These are phyloP conservation scores for Neurospora cerealis DNA, from an alignment of 495 filamentous ascomycete species.

Conservation along the genomic window DNA sequence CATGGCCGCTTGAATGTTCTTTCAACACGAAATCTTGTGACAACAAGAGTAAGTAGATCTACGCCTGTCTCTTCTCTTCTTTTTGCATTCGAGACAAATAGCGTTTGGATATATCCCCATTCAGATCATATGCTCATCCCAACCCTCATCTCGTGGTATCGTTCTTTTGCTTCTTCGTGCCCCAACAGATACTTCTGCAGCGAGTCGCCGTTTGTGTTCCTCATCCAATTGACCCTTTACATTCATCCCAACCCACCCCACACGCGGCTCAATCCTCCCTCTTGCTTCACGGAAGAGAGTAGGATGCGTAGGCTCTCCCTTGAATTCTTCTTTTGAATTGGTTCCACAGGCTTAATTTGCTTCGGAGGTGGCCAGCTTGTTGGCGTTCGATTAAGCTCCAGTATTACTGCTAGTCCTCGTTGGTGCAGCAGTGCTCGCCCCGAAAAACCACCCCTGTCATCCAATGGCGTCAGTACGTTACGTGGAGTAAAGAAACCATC, in stretches of 20 bases:
- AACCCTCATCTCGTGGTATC: neutral
- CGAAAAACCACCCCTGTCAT: neutral
- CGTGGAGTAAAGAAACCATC: neutral
- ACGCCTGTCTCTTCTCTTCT: neutral
- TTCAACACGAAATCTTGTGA: neutral
- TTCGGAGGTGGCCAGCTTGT: neutral
- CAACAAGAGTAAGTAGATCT: neutral
- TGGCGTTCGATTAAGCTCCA: neutral
- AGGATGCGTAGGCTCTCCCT: neutral
- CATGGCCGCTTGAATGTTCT: neutral
- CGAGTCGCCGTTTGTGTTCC: neutral
- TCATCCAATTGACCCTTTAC: neutral
- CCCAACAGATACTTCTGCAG: neutral
- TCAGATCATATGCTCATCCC: neutral
- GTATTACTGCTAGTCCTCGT: neutral
- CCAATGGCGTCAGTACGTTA: neutral
- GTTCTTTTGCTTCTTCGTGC: neutral
- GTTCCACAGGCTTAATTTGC: neutral
- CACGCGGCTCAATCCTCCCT: neutral
- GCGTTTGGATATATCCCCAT: neutral
- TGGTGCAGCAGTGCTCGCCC: neutral
- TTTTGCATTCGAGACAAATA: neutral
- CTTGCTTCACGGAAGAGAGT: neutral
- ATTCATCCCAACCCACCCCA: neutral
- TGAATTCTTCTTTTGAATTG: neutral